Evolutionary conservation across 2,329 filamentous ascomycete genomes (phyloP), one percentile per base, ranked within the genome.

Genomic region (Paramyrothecium sp.): DNA sequence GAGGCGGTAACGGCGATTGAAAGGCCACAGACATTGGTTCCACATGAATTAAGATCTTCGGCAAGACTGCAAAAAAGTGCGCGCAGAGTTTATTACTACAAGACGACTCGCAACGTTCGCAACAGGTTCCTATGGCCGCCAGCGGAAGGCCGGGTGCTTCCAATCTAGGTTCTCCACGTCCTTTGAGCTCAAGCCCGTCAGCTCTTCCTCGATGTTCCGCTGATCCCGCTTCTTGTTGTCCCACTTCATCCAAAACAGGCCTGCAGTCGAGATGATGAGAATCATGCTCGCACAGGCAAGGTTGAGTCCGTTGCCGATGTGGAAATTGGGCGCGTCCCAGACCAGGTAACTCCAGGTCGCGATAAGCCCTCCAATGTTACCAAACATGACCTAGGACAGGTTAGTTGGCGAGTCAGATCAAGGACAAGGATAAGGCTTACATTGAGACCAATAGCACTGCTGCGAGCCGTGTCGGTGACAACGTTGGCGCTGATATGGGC

Each of bases 121-220:
- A 44, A 7, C 38, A 16, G 5, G 13, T 16, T 19, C n/a, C 13
- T 16, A 44, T 19, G 38, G 38, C 13, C 38, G 38, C 88, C 88
- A 90, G 62, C 84, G 81, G 67, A 89, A 89, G 2, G 74, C 81
- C 7, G 89, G 88, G 70, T 91, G 87, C 63, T 78, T 82, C 85
- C 86, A 90, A 65, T 90, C 87, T 59, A 90, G 66, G 63, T 86
- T 82, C 60, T 84, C 77, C 17, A 89, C 73, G 64, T 85, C 74
- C 64, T 78, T 69, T 60, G 76, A 69, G n/a, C 73, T 76, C 67
- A 87, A 62, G 0, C 86, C 86, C 0, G 78, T 78, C 63, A 90
- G 65, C 62, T 84, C 84, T 30, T 75, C 69, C 67, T 86, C 85
- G 3, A 84, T 73, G 66, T 85, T 79, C 48, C 77, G 76, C n/a